Base-by-base conservation (phyloP, 208 protist species). In the Zelonia costaricensis region DNA sequence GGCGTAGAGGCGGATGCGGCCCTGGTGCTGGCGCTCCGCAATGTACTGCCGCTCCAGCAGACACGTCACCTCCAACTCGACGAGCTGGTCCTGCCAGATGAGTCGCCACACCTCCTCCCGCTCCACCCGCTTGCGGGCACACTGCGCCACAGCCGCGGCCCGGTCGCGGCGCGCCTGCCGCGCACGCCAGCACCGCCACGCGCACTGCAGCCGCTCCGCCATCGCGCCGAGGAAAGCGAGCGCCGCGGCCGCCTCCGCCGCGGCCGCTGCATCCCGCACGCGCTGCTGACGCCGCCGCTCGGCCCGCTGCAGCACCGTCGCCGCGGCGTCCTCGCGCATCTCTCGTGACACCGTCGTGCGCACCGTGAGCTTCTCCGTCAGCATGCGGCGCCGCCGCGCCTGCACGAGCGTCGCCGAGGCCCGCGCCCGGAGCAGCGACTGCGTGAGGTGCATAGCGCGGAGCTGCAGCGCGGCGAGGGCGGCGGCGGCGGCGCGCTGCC, bases 241-340 rank as follows among this genome's bases (percentile, higher is more conserved):
- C 13, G 69, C 64, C 2, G 20, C 38, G 10, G 33, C 66, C 1
- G 68, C 63, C 38, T 70, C 54, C 9, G 56, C 64, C 1, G 30
- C 78, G 2, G 74, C 67, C 1, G 49, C 63, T 2, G 43, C 42
- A 9, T 15, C 40, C 18, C 43, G 52, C 45, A 53, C 46, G 4
- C 63, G 69, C 44, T 20, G 44, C 18, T 63, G 69, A 31, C 64
- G 65, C 0, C 71, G 76, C 6, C 79, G 79, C 20, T 74, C 49
- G 3, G 75, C 74, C 6, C 68, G 69, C 46, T 86, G 79, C 46
- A 87, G 69, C 8, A 63, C 35, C 0, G 55, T 62, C 3, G 86
- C 86, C 13, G 62, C 74, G 2, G 69, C 71, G 10, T 92, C 86
- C 10, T 60, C 40, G 9, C 58, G 63, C 43, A 92, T 58, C 43